Base-by-base conservation (phyloP, 139 green algal species). In the Coelastrella sp. region DNA sequence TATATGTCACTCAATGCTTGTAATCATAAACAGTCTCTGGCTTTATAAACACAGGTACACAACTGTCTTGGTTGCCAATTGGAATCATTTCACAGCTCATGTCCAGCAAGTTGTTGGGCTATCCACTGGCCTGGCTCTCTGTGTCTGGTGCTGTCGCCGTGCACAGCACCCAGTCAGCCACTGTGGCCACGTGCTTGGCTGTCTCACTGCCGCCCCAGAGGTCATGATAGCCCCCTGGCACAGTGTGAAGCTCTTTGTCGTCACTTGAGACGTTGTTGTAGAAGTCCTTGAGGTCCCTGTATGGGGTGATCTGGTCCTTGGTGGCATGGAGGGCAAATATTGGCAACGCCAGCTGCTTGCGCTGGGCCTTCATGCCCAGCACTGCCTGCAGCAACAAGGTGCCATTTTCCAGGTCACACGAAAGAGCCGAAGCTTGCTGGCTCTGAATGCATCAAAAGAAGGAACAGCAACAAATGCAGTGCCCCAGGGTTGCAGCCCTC, bases 161-260 rank as follows among this genome's bases (percentile, higher is more conserved):
- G 11, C 57, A 7, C 3, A 79, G 14, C 82, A 87, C 47, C 82
- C 82, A 87, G 11, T 19, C 14, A 8, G 32, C 19, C 14, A 77
- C 47, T 13, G 73, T 65, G 17, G 20, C 61, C 11, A 87, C 82
- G 20, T 87, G 57, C 32, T 61, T 57, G 14, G 32, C 20, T 17
- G 65, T 19, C 3, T 78, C 82, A 20, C 20, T 66, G 32, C 82
- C 82, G 19, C 65, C 82, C 64, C 23, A 79, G 0, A 87, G 57
- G 47, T 87, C 82, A 65, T 87, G 82, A 59, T 87, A 87, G 64
- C 82, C 82, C 5, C 82, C 82, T 20, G 61, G 13, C 22, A 87
- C 64, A 7, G 82, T 87, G 3, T 57, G 13, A 5, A 87, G 82
- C 65, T 54, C 11, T 59, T 78, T 87, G 82, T 78, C 64, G 22